Percentiles rank a stretch among this genome's conserved stretches.
Conservation (phyloP, 192 early-diverging fungal genomes). For the Umbelopsis vinacea region DNA sequence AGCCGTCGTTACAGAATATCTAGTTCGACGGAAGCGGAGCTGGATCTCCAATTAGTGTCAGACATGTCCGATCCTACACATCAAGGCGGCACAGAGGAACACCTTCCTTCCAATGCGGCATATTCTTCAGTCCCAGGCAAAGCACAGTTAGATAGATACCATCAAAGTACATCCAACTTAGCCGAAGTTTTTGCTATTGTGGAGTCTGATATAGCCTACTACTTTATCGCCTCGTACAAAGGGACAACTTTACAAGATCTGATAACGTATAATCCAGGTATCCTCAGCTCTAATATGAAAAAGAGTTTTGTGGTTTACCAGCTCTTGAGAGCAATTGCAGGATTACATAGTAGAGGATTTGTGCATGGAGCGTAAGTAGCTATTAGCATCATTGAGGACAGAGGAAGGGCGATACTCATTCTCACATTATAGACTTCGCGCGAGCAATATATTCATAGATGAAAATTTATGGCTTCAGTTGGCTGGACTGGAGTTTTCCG, state of each 20-base stretch:
- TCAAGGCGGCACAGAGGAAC: background rate
- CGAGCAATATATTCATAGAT: constrained; percentile 61
- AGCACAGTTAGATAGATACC: constrained; percentile 21
- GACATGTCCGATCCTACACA: background rate
- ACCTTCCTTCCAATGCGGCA: constrained; percentile 25
- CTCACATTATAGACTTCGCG: constrained; percentile 36
- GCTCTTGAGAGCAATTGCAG: constrained; percentile 51
- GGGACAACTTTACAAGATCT: constrained; percentile 60
- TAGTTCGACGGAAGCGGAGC: constrained; percentile 15
- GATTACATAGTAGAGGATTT: constrained; percentile 58
- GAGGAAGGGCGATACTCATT: background rate
- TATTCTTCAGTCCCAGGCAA: background rate
- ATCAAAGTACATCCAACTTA: constrained; percentile 38
- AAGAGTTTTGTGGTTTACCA: constrained; percentile 68
- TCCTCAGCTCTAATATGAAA: constrained; percentile 59
- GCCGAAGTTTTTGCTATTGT: constrained; percentile 53
- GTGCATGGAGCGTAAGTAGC: constrained; percentile 54
- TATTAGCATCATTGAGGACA: constrained; percentile 8
- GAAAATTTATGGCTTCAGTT: constrained; percentile 64
- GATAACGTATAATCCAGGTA: constrained; percentile 61
- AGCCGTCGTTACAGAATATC: constrained; percentile 42
- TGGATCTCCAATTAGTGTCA: background rate
- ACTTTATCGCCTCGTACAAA: constrained; percentile 56
- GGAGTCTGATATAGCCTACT: constrained; percentile 55
- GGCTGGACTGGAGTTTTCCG: constrained; percentile 54